Evolutionary conservation across 768 basidiomycete genomes (phyloP).

Genomic region (Rhodotorula toruloides): DNA sequence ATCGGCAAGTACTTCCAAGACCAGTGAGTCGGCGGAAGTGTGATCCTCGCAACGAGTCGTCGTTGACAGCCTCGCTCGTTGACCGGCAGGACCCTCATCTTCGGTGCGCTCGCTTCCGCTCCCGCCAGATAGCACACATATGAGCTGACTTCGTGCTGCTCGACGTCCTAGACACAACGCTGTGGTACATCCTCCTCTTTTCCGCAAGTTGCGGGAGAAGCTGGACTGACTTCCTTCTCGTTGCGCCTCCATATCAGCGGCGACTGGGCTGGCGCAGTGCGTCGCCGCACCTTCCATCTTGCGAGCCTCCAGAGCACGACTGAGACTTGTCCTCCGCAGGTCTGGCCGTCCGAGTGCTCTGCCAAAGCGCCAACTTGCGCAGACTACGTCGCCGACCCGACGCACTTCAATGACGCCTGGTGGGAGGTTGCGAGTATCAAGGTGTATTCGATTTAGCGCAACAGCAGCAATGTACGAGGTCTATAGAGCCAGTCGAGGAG

Average conservation of each 20-base stretch:
- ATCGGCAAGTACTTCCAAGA: slow-evolving; percentile 14
- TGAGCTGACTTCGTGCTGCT: not conserved
- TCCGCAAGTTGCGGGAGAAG: not conserved
- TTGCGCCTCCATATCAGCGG: slow-evolving; percentile 18
- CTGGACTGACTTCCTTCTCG: not conserved
- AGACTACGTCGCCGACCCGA: slow-evolving; percentile 17
- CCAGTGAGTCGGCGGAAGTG: no score
- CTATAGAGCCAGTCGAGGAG: not conserved
- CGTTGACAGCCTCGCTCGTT: no score
- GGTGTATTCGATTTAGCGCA: slow-evolving; percentile 1
- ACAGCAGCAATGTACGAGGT: not conserved
- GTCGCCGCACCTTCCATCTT: not conserved
- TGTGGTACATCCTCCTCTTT: slow-evolving; percentile 1
- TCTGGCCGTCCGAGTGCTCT: not conserved
- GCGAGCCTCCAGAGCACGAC: not conserved
- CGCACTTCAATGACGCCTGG: slow-evolving; percentile 8
- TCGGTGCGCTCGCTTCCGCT: slow-evolving; percentile 2
- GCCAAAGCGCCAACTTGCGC: slow-evolving; percentile 6
- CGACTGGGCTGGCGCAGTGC: slow-evolving; percentile 25
- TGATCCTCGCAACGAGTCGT: no score
- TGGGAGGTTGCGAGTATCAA: slow-evolving; percentile 20
- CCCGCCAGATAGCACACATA: not conserved
- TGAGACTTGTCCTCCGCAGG: not conserved
- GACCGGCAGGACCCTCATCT: not conserved
- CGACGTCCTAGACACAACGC: slow-evolving; percentile 3